Percentiles rank a stretch among this genome's conserved stretches.
These are phyloP conservation scores for Botrytis squamosa DNA, from an alignment of 2,329 filamentous ascomycete species.

Conservation along the genomic window DNA sequence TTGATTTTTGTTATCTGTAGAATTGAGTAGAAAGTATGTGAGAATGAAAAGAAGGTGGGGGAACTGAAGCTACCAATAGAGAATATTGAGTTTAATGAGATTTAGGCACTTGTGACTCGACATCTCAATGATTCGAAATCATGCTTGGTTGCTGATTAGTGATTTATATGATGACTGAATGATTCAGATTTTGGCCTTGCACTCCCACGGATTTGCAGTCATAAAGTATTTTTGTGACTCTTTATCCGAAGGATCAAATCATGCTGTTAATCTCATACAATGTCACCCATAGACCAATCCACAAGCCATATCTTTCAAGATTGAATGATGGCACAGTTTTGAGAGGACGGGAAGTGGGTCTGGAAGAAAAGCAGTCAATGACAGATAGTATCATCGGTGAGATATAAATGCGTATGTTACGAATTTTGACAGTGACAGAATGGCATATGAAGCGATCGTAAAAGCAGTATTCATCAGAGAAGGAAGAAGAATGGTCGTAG, in stretches of 20 bases:
- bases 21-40: background rate
- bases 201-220: background rate
- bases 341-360: background rate
- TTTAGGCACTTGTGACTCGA: background rate
- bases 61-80: background rate
- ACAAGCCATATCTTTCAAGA: background rate
- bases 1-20: background rate
- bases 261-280: too few relatives aligned
- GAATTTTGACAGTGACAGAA: background rate
- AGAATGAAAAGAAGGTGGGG: background rate
- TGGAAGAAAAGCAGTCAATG: background rate
- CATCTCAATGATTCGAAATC: background rate
- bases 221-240: background rate
- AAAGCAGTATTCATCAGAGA: background rate
- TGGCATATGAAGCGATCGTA: background rate
- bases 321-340: background rate
- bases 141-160: background rate
- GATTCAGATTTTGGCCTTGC: background rate
- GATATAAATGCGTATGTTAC: background rate
- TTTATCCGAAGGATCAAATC: too few relatives aligned
- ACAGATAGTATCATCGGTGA: background rate
- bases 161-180: background rate
- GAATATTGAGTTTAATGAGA: background rate
- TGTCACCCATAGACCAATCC: background rate
- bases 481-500: background rate